Evolutionary conservation across 2,329 filamentous ascomycete genomes (phyloP).

Genomic region (Diaporthe nobilis): DNA sequence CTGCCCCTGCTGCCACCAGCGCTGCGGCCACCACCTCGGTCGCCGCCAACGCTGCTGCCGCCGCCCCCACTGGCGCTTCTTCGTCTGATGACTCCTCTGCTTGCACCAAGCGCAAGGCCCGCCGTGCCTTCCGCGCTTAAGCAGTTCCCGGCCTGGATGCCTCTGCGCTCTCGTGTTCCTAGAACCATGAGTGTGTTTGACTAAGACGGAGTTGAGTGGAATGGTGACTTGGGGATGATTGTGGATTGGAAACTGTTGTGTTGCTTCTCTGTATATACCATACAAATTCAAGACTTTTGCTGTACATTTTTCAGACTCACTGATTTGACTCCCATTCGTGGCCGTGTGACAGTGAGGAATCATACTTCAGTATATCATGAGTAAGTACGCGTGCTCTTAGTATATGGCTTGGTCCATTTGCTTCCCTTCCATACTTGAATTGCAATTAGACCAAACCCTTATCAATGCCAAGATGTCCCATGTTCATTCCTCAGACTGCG

Average conservation of each 20-base stretch:
- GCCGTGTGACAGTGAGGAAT: not conserved
- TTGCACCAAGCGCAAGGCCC: conserved; percentile 28
- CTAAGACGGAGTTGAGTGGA: not conserved
- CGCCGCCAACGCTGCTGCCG: conserved; percentile 14
- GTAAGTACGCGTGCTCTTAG: not conserved
- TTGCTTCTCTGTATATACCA: conserved; percentile 34
- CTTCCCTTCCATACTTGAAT: not conserved
- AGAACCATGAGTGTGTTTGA: not conserved
- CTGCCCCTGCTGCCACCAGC: not conserved
- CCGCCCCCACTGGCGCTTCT: conserved; percentile 30
- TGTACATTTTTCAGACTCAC: not conserved
- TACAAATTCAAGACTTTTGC: conserved; percentile 26
- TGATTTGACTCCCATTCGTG: not conserved
- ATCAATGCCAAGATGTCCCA: not conserved
- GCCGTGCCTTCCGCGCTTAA: conserved; percentile 30
- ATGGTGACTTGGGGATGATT: not conserved
- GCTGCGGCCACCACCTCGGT: conserved; percentile 5
- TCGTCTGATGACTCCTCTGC: not conserved
- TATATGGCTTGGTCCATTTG: not conserved
- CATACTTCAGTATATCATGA: not conserved
- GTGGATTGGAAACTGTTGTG: conserved; percentile 29
- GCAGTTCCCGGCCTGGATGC: not conserved
- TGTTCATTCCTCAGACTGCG: no score
- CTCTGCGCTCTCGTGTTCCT: not conserved
- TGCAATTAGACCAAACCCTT: not conserved